Evolutionary conservation across 225 moss, liverwort and hornwort species (phyloP).

Genomic region (Bryoerythrophyllum caledonicum): DNA sequence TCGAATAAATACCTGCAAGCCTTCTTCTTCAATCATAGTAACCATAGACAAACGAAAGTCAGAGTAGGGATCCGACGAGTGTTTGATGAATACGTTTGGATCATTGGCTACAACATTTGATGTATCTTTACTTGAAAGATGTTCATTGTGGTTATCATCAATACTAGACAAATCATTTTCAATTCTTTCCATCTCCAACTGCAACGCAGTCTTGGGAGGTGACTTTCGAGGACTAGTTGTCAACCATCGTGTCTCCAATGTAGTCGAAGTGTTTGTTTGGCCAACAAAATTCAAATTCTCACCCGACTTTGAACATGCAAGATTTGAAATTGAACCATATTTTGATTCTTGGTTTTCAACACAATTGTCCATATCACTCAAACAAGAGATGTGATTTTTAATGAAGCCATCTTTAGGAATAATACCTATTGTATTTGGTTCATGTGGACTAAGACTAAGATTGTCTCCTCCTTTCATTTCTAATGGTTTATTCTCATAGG

Average conservation of each 20-base stretch:
- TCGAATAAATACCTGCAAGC: slow-evolving; percentile 26
- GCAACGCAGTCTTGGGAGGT: neutral
- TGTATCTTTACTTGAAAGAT: neutral
- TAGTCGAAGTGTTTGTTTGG: neutral
- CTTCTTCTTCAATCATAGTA: slow-evolving; percentile 54
- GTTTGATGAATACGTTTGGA: slow-evolving; percentile 49
- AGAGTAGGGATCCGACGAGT: slow-evolving; percentile 36
- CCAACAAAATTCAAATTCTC: neutral
- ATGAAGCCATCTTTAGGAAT: neutral
- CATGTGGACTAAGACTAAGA: accelerated
- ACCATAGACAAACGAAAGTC: slow-evolving; percentile 50
- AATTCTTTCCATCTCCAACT: neutral
- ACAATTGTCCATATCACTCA: neutral
- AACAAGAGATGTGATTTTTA: neutral
- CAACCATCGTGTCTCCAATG: neutral
- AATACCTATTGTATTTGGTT: neutral
- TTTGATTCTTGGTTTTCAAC: neutral
- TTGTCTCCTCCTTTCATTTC: neutral
- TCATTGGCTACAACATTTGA: neutral
- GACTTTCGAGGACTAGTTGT: neutral
- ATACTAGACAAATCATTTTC: neutral
- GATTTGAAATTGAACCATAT: neutral
- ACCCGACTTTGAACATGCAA: accelerated
- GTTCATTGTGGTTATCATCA: neutral
- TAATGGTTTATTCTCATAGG: accelerated